Evolutionary conservation across 495 filamentous ascomycete species (phyloP), one percentile per base, ranked within the genome.

Genomic region (Aspergillus taichungensis): DNA sequence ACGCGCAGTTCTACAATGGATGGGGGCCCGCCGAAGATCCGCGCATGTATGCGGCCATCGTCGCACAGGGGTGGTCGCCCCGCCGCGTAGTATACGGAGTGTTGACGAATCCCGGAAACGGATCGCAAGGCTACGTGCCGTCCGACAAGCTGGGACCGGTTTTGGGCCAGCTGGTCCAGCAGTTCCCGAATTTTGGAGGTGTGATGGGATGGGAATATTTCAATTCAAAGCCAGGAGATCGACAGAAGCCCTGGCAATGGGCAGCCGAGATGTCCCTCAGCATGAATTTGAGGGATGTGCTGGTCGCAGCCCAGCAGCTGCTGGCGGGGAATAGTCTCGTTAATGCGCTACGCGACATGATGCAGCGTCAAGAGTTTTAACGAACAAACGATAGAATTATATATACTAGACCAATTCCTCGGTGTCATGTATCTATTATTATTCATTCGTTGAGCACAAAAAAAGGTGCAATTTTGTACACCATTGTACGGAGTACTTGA

Each of bases 161-260:
- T 3, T 60, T 81, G 34, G 59, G 73, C 1, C 46, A 50, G 6
- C 49, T 81, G 52, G 52, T 77, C 32, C 59, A 71, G 32, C 63
- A 62, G 45, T 85, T 76, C 45, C 74, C 76, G 3, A 68, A 68
- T 27, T 88, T 91, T 59, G 87, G 87, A 6, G 86, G 87, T 2
- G 78, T 90, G 0, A 85, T 85, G 80, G 86, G 87, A 3, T 94
- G 87, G 87, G 87, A 91, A 59, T 94, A 87, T 52, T 91, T 84
- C 57, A 88, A 88, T 63, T 71, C 75, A 1, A 53, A 71, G 35
- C 82, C 82, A 0, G 81, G 80, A 6, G 78, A 67, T 9, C 58
- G 56, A 28, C 63, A 59, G 39, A 62, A 68, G 36, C 84, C 85
- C n/a, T 88, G 82, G 83, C 67, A 76, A 55, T 88, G 85, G 85